These are phyloP conservation scores for Russula ochroleuca DNA, from an alignment of 768 basidiomycete species.

Conservation along the genomic window DNA sequence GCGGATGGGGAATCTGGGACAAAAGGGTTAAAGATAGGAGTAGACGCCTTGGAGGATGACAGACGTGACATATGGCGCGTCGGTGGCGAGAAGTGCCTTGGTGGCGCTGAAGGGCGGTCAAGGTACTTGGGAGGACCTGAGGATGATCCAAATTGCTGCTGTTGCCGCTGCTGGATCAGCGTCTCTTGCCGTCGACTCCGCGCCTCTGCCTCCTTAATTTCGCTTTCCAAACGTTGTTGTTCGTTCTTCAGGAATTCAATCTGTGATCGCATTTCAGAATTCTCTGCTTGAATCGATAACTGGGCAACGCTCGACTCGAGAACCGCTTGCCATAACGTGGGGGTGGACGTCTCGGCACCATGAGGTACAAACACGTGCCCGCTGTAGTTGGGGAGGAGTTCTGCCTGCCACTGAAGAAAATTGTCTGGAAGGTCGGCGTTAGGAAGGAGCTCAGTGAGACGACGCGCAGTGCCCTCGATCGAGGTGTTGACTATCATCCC, in stretches of 20 bases:
- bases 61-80: not conserved
- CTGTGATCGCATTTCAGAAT: conserved; percentile 28
- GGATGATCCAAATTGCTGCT: not conserved
- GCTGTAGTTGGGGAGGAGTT: conserved; percentile 56
- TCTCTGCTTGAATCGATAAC: conserved; percentile 41
- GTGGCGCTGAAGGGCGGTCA: not conserved
- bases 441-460: conserved; percentile 46
- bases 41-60: not conserved
- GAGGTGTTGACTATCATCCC: conserved; percentile 53
- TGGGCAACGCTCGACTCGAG: conserved; percentile 49
- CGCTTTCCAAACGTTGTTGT: conserved; percentile 24
- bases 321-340: conserved; percentile 36
- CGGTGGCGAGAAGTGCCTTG: not conserved
- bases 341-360: conserved; percentile 26
- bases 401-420: conserved; percentile 58
- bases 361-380: conserved; percentile 50
- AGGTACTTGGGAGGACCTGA: not conserved
- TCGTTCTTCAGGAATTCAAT: conserved; percentile 25
- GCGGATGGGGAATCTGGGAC: not conserved
- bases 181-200: conserved; percentile 15
- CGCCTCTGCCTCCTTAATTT: conserved; percentile 19
- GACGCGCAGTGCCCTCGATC: conserved; percentile 40
- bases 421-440: conserved; percentile 46
- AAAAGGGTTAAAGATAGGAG: not conserved
- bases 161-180: not conserved